Percentiles rank a stretch among this genome's conserved stretches.
Evolutionary conservation across 352 stramenopile species (phyloP).

Genomic region (Halophytophthora batemanensis): DNA sequence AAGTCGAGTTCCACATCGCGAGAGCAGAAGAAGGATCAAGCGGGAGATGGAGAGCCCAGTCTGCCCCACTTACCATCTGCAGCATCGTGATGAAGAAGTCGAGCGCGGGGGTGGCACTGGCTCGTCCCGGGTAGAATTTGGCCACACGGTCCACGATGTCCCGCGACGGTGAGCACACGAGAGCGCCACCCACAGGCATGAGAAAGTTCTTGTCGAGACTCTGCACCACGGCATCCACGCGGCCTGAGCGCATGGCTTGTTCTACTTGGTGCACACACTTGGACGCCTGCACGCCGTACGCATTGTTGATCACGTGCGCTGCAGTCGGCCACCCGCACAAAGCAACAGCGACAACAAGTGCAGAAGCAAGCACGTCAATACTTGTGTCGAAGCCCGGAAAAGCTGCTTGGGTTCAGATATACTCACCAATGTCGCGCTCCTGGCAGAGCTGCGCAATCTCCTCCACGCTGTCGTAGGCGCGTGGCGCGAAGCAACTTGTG

Average conservation of each 20-base stretch:
- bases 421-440: slow-evolving; percentile 55
- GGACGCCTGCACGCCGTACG: slow-evolving; percentile 97
- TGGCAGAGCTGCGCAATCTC: slow-evolving; percentile 90
- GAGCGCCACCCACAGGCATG: slow-evolving; percentile 93
- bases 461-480: slow-evolving; percentile 94
- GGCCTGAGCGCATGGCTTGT: slow-evolving; percentile 82
- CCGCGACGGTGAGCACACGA: slow-evolving; percentile 72
- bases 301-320: slow-evolving; percentile 99
- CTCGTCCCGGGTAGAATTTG: slow-evolving; percentile 95
- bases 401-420: not conserved
- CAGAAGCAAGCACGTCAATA: not conserved
- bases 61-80: slow-evolving; percentile 87
- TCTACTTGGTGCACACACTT: slow-evolving; percentile 93
- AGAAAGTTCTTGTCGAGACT: slow-evolving; percentile 99
- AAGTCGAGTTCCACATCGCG: too few relatives aligned
- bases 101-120: slow-evolving; percentile 91
- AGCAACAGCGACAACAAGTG: slow-evolving; percentile 1
- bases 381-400: not conserved
- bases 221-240: slow-evolving; percentile 96
- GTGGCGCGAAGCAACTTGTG: slow-evolving; percentile 98
- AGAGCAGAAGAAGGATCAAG: too few relatives aligned
- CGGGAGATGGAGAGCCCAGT: not conserved
- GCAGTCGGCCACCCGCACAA: slow-evolving; percentile 1
- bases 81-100: slow-evolving; percentile 99
- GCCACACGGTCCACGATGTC: slow-evolving; percentile 83